Evolutionary conservation across 768 basidiomycete genomes (phyloP), one percentile per base, ranked within the genome.

Genomic region (Clathrus columnatus): DNA sequence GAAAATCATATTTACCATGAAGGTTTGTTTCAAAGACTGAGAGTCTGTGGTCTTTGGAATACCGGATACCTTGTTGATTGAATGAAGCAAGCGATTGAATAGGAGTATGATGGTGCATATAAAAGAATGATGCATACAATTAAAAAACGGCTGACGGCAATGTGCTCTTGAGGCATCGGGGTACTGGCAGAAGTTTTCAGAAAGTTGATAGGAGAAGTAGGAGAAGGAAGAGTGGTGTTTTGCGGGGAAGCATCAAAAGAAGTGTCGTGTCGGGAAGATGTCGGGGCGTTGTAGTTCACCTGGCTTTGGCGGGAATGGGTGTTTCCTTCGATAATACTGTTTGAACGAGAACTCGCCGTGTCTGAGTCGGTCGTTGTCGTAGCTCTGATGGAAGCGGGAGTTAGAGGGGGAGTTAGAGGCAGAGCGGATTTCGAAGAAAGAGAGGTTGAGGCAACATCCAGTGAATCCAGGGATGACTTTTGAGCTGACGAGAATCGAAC

Each of bases 271-370:
- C 1, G 52, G 50, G 17, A 58, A 52, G 48, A 64, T 61, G 20
- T n/a, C 46, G 23, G 24, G 57, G 64, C 61, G 56, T 68, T 70
- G 48, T 61, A 68, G 60, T 62, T 68, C 59, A 56, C 29, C 59
- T 58, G 60, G 51, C 47, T 5, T 50, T 24, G 21, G 51, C 60
- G 46, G 60, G 63, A 26, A 54, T 64, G 51, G n/a, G 60, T 41
- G 61, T 48, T 49, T 58, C 53, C 50, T 69, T 69, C 5, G 61
- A 65, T n/a, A 20, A 47, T 28, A 20, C 11, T 3, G 20, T 47
- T 52, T 86, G 44, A 87, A 74, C 10, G 84, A 85, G 29, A 84
- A 84, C 0, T 18, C 67, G 59, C 26, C 62, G 63, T 55, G 57
- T 60, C 61, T 16, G 65, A 61, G 43, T 60, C 48, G 14, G 58